These are phyloP conservation scores for Neolentinus lepideus DNA, from an alignment of 1,284 basidiomycete species.

Conservation along the genomic window DNA sequence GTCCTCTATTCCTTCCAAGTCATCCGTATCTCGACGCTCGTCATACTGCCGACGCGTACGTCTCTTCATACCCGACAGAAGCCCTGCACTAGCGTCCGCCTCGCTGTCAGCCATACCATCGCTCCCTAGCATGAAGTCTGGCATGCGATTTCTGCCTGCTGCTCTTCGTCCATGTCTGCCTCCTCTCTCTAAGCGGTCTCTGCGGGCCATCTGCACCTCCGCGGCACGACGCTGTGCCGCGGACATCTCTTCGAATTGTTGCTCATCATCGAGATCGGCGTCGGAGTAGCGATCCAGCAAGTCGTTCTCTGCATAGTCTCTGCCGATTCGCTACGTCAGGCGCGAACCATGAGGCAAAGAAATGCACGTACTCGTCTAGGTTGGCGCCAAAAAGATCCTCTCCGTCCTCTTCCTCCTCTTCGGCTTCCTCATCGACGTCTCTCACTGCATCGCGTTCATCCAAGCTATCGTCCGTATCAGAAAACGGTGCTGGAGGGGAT, in stretches of 20 bases:
- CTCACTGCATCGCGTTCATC: constrained; percentile 71
- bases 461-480: constrained; percentile 79
- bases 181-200: constrained; percentile 73
- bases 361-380: constrained; percentile 59
- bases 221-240: constrained; percentile 75
- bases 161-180: constrained; percentile 64
- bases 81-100: constrained; percentile 30
- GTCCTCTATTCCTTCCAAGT: constrained; percentile 79
- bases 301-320: constrained; percentile 85
- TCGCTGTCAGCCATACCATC: constrained; percentile 35
- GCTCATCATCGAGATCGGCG: constrained; percentile 82
- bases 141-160: constrained; percentile 71
- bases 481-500: constrained; percentile 78
- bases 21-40: constrained; percentile 79
- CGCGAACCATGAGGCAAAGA: constrained; percentile 5
- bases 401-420: constrained; percentile 77
- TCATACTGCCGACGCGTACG: constrained; percentile 84
- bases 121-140: constrained; percentile 72
- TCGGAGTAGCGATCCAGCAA: constrained; percentile 86
- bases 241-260: constrained; percentile 68
- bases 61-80: constrained; percentile 64
- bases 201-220: constrained; percentile 82
- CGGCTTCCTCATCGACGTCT: constrained; percentile 63
- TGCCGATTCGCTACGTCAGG: constrained; percentile 23
- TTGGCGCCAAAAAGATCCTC: constrained; percentile 91